Percentiles rank a stretch among this genome's conserved stretches.
Conservation (phyloP, 1,284 basidiomycete genomes). For the Wolfiporia cocos region DNA sequence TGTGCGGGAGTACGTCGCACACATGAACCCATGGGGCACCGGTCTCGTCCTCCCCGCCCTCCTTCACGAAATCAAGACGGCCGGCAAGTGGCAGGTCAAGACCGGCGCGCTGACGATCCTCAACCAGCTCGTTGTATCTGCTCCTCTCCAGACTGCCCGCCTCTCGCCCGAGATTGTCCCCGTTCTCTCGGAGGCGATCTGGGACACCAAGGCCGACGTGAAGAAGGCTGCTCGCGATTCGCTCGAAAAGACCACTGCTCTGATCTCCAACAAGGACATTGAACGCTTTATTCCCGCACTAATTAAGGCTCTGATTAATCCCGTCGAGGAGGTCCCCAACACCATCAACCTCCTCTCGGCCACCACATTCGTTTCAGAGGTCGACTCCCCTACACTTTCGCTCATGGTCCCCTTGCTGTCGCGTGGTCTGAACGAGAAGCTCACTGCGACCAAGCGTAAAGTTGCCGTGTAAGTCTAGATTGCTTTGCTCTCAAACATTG, state of each 20-base stretch:
- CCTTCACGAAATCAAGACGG: constrained; percentile 92
- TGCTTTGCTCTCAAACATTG: constrained; percentile 11
- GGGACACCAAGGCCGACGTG: constrained; percentile 99
- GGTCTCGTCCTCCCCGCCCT: constrained; percentile 84
- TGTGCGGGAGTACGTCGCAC: constrained; percentile 72
- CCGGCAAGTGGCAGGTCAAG: constrained; percentile 99
- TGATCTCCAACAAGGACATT: constrained; percentile 99
- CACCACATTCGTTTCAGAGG: constrained; percentile 99
- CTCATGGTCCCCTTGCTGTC: constrained; percentile 97
- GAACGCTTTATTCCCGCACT: constrained; percentile 97
- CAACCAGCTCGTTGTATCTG: constrained; percentile 86
- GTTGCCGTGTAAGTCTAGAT: constrained; percentile 75
- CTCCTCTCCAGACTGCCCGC: constrained; percentile 82
- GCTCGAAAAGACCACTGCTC: constrained; percentile 88
- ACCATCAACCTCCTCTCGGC: constrained; percentile 96
- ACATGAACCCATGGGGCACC: constrained; percentile 90
- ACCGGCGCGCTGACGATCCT: constrained; percentile 82
- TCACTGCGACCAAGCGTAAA: constrained; percentile 94
- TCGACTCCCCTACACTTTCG: constrained; percentile 97
- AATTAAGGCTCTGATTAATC: constrained; percentile 97
- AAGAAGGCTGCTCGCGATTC: constrained; percentile 98
- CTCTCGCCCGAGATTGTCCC: constrained; percentile 97
- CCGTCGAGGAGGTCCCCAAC: constrained; percentile 97
- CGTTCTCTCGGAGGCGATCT: constrained; percentile 92
- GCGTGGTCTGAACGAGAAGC: constrained; percentile 94